These are phyloP conservation scores for Neckera pumila DNA, from an alignment of 225 moss, liverwort and hornwort genomes.

Conservation along the genomic window DNA sequence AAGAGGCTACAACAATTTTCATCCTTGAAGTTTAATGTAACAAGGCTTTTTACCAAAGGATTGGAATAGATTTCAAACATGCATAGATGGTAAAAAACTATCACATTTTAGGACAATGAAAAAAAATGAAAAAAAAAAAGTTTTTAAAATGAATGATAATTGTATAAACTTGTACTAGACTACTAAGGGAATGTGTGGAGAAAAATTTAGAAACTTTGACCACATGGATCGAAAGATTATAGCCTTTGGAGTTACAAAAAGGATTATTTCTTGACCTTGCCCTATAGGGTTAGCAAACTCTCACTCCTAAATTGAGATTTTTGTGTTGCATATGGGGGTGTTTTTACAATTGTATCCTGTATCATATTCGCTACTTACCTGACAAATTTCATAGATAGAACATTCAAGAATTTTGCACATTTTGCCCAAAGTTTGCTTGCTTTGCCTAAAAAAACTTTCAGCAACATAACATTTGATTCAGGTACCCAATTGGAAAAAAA, in stretches of 20 bases:
- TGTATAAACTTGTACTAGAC: background rate
- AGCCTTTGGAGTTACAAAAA: background rate
- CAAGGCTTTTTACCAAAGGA: too few relatives aligned
- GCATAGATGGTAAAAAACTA: background rate
- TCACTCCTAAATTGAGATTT: background rate
- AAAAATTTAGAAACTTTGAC: background rate
- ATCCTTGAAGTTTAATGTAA: background rate
- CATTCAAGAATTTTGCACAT: background rate
- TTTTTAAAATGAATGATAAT: background rate
- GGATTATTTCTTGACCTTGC: rapidly evolving
- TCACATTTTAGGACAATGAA: background rate
- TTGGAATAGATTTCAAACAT: rapidly evolving
- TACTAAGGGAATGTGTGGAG: rapidly evolving
- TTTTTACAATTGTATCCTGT: rapidly evolving
- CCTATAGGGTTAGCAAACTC: rapidly evolving
- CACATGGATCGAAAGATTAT: rapidly evolving
- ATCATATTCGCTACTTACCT: background rate
- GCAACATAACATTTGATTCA: background rate
- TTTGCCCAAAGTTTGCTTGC: rapidly evolving
- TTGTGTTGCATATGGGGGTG: too few relatives aligned
- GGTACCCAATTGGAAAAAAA: rapidly evolving
- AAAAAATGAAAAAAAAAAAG: background rate
- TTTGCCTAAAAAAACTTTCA: rapidly evolving
- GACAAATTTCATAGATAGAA: rapidly evolving
- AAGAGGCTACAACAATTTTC: too few relatives aligned